Evolutionary conservation across 768 basidiomycete species (phyloP), one percentile per base, ranked within the genome.

Genomic region (Pseudohyphozyma bogoriensis): DNA sequence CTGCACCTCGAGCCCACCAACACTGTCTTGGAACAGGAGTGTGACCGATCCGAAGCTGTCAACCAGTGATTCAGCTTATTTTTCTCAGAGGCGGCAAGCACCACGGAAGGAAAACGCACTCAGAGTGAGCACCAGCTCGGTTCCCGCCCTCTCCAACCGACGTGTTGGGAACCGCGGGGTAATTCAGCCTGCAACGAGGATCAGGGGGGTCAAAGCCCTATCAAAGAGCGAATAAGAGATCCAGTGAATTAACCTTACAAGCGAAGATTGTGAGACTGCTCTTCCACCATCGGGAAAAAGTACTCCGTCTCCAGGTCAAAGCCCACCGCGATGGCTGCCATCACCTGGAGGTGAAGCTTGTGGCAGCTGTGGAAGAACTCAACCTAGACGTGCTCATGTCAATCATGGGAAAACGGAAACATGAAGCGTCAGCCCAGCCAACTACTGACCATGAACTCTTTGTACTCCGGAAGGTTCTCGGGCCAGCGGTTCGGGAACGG

Each of bases 321-420:
- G 4, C 88, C 89, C 18, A 89, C 73, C 1, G 89, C 89, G 68
- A 92, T 82, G 4, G 87, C 83, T n/a, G 85, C 80, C 87, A 92
- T 89, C 44, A 90, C 32, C 31, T 59, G 35, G 11, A 54, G 15
- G 6, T 47, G 54, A 28, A 53, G 7, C 11, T 26, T 2, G 36
- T 63, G 44, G 45, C 77, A 29, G 66, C 79, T 82, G 77, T 83
- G 79, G 71, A 83, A 88, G 74, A 91, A 91, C 58, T 79, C 76
- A n/a, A n/a, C n/a, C n/a, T n/a, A n/a, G n/a, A n/a, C n/a, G n/a
- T n/a, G n/a, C n/a, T n/a, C n/a, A n/a, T n/a, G n/a, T n/a, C n/a
- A n/a, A n/a, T n/a, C n/a, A n/a, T n/a, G n/a, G n/a, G n/a, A n/a
- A n/a, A n/a, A n/a, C n/a, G n/a, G n/a, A n/a, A n/a, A n/a, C n/a